Base-by-base conservation (phyloP, 2,329 filamentous ascomycete species). In the Emmonsiellopsis sp. region DNA sequence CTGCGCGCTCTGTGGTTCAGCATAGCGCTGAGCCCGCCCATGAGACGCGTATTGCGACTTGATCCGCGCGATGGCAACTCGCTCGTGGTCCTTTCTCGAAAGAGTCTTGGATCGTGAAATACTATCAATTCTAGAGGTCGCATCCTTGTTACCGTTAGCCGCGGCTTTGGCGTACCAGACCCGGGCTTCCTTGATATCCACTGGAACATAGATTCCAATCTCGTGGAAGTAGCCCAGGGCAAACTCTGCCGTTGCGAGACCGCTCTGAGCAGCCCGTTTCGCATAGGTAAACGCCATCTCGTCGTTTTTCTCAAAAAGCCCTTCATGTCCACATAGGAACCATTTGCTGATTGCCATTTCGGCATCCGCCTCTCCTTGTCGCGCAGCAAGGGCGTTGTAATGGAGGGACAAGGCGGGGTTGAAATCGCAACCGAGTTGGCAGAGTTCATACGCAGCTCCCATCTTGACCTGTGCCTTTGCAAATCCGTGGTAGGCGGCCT, bases 151-250 rank as follows among this genome's bases (percentile, higher is more conserved):
- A 37, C 92, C 93, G 63, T 92, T 88, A 34, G 88, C 85, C 33
- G 90, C 87, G 6, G 93, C 92, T 63, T 89, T 84, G 60, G 87
- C 82, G 67, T 98, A 98, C 93, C 93, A 98, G 58, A 78, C 83
- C 57, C 86, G 79, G 1, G 93, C 92, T 67, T 93, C 87, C 49
- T 83, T 80, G 42, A 96, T 72, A 65, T 92, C 88, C 59, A 88
- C 86, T n/a, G 83, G 81, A 27, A 94, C 87, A 65, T 90, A 85
- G 66, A 98, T 95, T 60, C 93, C 93, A 61, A 98, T 94, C 68
- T 98, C 93, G 67, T 93, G 83, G 73, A 97, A 98, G 71, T 98
- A 98, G 9, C 92, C 92, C 77, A 98, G 82, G 31, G 93, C 93
- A 65, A 98, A 98, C 68, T 97, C 90, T 48, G 91, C 93, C 0